A percentile compares a stretch with the other conserved stretches of the same genome.
These are phyloP conservation scores for Chrysanthemum makinoi DNA, from an alignment of 129 eudicot genomes.

Conservation along the genomic window DNA sequence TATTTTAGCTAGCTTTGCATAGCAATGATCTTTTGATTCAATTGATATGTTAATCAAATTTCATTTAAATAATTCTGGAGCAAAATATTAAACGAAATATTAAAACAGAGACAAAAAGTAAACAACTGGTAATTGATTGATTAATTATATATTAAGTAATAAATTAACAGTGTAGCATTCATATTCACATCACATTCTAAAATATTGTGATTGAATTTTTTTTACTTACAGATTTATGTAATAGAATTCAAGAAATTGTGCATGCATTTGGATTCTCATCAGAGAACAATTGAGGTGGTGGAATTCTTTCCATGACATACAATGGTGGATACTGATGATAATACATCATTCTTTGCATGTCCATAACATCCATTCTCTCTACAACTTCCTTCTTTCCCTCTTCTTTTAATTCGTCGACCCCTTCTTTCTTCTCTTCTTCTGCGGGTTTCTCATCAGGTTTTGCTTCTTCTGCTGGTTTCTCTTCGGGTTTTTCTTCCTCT, in stretches of 20 bases:
- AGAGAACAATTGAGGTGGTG: conserved; percentile 91
- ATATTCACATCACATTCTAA: conserved; percentile 35
- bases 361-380: conserved; percentile 24
- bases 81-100: too few species aligned
- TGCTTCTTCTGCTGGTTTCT: conserved; percentile 36
- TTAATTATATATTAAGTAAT: conserved; percentile 8
- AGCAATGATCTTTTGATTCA: neutral
- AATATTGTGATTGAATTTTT: conserved; percentile 38
- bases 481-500: conserved; percentile 41
- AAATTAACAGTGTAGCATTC: conserved; percentile 25
- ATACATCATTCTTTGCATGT: conserved; percentile 73
- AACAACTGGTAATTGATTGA: neutral
- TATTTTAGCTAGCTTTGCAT: neutral
- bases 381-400: conserved; percentile 27
- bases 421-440: conserved; percentile 35
- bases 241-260: conserved; percentile 37
- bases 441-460: conserved; percentile 33
- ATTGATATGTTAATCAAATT: neutral
- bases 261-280: conserved; percentile 99
- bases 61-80: too few species aligned
- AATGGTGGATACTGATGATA: conserved; percentile 74
- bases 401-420: conserved; percentile 12
- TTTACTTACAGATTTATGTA: neutral
- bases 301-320: conserved; percentile 81
- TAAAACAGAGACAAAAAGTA: neutral